These are phyloP conservation scores for Xylaria sp. DNA, from an alignment of 2,329 filamentous ascomycete species.

Conservation along the genomic window DNA sequence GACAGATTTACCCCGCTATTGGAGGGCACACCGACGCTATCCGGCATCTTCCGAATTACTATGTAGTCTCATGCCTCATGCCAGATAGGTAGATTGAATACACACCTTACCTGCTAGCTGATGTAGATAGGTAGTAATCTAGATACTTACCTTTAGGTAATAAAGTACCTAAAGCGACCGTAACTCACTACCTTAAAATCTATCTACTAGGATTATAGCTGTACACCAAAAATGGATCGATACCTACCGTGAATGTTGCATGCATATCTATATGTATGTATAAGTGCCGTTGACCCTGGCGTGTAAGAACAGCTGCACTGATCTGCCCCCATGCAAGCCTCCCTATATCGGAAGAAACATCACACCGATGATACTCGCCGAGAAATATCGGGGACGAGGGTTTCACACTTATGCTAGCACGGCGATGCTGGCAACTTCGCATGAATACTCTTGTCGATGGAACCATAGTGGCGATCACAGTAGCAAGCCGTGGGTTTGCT, in stretches of 20 bases:
- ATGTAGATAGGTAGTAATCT: neutral
- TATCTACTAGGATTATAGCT: neutral
- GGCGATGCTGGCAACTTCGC: too few relatives aligned
- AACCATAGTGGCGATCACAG: too few relatives aligned
- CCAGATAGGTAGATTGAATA: neutral
- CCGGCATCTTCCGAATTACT: slow-evolving; percentile 14
- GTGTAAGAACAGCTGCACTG: too few relatives aligned
- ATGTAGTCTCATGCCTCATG: neutral
- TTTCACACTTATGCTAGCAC: neutral
- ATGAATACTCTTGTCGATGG: too few relatives aligned
- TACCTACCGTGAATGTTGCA: neutral
- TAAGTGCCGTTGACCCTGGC: too few relatives aligned
- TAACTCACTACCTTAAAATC: too few relatives aligned
- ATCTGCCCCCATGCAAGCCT: neutral
- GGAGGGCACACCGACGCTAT: neutral
- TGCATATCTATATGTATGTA: neutral
- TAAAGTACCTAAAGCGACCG: too few relatives aligned
- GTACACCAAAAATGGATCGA: too few relatives aligned
- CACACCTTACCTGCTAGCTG: too few relatives aligned
- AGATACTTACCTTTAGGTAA: too few relatives aligned
- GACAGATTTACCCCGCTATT: slow-evolving; percentile 4
- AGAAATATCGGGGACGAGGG: neutral
- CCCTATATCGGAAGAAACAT: neutral
- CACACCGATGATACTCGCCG: neutral
- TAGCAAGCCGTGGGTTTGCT: too few relatives aligned